Conservation (phyloP, 257 asterid species). For the Linaria vulgaris region DNA sequence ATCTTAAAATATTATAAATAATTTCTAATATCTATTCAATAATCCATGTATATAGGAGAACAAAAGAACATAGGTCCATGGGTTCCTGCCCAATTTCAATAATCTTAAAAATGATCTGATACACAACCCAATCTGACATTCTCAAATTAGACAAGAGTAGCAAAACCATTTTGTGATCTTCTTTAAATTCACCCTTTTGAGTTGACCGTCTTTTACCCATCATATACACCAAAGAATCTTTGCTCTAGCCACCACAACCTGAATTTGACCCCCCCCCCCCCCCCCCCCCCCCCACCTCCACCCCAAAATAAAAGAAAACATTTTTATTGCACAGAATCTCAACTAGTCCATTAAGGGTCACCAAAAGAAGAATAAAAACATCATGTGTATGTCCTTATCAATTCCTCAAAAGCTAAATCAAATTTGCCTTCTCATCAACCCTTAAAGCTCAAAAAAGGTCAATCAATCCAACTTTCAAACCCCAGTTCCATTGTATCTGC, state of each 20-base stretch:
- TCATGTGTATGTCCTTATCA: constrained; percentile 30
- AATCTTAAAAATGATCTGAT: too few species aligned
- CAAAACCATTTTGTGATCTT: too few species aligned
- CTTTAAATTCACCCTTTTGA: background rate
- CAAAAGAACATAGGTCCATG: too few species aligned
- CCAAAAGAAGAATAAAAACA: constrained; percentile 13
- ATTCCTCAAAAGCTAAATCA: constrained; percentile 43
- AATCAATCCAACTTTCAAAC: background rate
- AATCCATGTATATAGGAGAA: too few species aligned
- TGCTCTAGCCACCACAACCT: background rate
- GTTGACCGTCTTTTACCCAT: background rate
- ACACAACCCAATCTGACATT: too few species aligned
- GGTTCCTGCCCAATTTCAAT: too few species aligned
- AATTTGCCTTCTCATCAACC: constrained; percentile 46
- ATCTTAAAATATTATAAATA: too few species aligned
- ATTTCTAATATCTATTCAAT: too few species aligned
- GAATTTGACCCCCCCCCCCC: background rate
- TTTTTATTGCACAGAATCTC: background rate
- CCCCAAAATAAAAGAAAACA: background rate
- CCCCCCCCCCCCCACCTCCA: background rate
- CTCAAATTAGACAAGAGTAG: too few species aligned
- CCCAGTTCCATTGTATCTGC: constrained; percentile 26
- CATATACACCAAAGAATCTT: background rate
- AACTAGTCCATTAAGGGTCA: background rate
- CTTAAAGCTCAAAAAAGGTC: constrained; percentile 30